phyloP scores from a whole-genome alignment of 768 basidiomycete species.

The Cystofilobasidium macerans region DNA sequence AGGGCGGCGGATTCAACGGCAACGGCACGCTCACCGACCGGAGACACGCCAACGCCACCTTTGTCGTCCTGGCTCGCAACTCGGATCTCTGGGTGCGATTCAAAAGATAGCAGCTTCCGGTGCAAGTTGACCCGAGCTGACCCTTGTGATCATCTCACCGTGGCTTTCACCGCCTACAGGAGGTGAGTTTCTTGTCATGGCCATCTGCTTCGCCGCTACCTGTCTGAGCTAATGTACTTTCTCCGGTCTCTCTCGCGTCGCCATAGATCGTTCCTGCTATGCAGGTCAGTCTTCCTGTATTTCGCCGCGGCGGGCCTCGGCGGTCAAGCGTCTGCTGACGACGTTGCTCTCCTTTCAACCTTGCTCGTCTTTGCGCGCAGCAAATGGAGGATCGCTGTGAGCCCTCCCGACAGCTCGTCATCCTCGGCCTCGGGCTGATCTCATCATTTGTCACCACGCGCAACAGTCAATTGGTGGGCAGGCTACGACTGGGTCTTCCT shows the following conservation, averaged over 20 bases:
- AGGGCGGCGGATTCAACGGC: not conserved
- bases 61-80: slow-evolving; percentile 23
- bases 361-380: not conserved
- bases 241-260: not conserved
- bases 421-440: not conserved
- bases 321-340: too few species aligned
- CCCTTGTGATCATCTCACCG: not conserved
- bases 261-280: slow-evolving; percentile 3
- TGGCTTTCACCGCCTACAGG: not conserved
- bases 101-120: too few species aligned
- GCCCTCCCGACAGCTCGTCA: not conserved
- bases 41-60: slow-evolving; percentile 20
- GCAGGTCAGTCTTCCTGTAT: slow-evolving; percentile 9
- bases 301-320: too few species aligned
- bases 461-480: slow-evolving; percentile 14
- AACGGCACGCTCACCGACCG: not conserved
- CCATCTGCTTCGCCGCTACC: too few species aligned
- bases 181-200: too few species aligned
- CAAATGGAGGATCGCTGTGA: slow-evolving; percentile 16
- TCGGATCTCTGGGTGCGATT: slow-evolving; percentile 25
- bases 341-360: not conserved
- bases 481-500: slow-evolving; percentile 54
- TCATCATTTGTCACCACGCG: too few species aligned
- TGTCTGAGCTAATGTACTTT: not conserved
- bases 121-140: too few species aligned